A percentile compares a stretch with the other conserved stretches of the same genome.
Evolutionary conservation across 352 stramenopile species (phyloP).

Genomic region (Globisporangium spinosum): DNA sequence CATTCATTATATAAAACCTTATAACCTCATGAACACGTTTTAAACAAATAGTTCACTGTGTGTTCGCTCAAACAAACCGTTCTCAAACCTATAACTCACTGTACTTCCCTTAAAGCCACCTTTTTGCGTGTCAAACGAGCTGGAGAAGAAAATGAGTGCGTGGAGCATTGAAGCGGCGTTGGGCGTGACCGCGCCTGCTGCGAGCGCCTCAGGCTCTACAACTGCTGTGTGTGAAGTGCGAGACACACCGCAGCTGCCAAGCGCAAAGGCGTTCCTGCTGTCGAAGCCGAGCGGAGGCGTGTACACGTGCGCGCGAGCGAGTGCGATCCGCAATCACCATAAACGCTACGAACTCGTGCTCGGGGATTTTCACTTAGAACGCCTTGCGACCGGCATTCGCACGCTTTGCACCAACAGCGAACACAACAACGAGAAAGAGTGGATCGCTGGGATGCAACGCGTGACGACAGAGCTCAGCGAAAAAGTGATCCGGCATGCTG

Average conservation of each 20-base stretch:
- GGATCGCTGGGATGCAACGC: slow-evolving; percentile 8
- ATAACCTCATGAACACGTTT: neutral
- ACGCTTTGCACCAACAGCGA: neutral
- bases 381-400: slow-evolving; percentile 26
- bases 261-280: slow-evolving; percentile 48
- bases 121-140: neutral
- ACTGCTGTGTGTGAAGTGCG: neutral
- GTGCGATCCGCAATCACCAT: neutral
- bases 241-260: slow-evolving; percentile 4
- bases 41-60: neutral
- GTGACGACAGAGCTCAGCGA: slow-evolving; percentile 17
- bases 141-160: neutral
- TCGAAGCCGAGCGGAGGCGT: slow-evolving; percentile 37
- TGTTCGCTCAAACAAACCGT: too few species aligned
- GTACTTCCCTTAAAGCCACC: neutral
- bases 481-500: slow-evolving; percentile 11
- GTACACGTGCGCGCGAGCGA: slow-evolving; percentile 59
- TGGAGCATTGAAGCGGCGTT: slow-evolving; percentile 4
- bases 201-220: neutral
- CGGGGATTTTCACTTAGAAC: slow-evolving; percentile 58
- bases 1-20: neutral
- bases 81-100: neutral
- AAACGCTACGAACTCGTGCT: slow-evolving; percentile 26
- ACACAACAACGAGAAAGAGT: neutral
- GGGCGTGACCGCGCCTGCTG: neutral